phyloP scores from a whole-genome alignment of 2,329 filamentous ascomycete genomes.

The Penicillium sp. region DNA sequence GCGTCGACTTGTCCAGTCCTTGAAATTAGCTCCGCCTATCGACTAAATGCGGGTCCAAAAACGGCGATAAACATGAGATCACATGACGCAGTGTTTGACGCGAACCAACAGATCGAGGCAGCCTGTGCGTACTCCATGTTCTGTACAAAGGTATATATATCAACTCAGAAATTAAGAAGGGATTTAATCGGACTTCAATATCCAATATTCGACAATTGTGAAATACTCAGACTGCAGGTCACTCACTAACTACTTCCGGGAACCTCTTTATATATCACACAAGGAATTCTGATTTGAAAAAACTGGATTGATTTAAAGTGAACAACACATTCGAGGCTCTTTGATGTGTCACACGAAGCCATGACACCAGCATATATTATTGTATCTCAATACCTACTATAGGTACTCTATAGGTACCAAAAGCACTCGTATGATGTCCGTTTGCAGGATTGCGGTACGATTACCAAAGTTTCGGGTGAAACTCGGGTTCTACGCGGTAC shows the following conservation, averaged over 20 bases:
- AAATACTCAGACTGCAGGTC: too few species aligned
- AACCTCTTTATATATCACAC: too few species aligned
- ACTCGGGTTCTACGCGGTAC: conserved; percentile 3
- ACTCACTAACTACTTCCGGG: too few species aligned
- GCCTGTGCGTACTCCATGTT: too few species aligned
- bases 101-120: neutral
- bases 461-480: conserved; percentile 11
- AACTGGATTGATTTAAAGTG: too few species aligned
- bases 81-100: conserved; percentile 7
- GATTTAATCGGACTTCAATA: too few species aligned
- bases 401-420: too few species aligned
- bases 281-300: too few species aligned
- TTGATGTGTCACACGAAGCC: neutral
- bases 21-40: conserved; percentile 12
- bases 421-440: conserved; percentile 3
- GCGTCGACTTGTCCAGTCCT: conserved; percentile 1
- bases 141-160: too few species aligned
- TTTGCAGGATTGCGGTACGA: conserved; percentile 10
- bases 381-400: neutral
- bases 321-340: neutral
- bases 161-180: too few species aligned
- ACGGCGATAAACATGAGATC: conserved; percentile 9
- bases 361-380: too few species aligned
- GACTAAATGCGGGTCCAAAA: conserved; percentile 5
- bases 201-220: too few species aligned